Conservation (phyloP, 2,329 filamentous ascomycete species). For the Trichoderma citrinoviride region DNA sequence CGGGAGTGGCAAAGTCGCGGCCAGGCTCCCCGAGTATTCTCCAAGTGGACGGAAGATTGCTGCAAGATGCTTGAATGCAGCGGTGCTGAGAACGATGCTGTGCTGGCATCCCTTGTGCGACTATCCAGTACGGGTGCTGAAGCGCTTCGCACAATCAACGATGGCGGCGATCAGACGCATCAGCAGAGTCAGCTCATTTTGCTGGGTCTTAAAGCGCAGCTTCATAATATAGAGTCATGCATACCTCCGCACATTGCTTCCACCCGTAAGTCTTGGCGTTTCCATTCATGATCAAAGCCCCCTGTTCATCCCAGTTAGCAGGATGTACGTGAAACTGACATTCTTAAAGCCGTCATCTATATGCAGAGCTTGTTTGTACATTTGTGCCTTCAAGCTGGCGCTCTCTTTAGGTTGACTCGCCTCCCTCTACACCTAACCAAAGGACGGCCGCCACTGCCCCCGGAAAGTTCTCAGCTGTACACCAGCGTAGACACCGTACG, state of each 20-base stretch:
- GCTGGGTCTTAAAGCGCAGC: constrained; percentile 48
- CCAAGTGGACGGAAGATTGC: constrained; percentile 44
- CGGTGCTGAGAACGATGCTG: constrained; percentile 39
- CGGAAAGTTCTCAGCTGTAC: constrained; percentile 26
- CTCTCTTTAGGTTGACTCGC: constrained; percentile 33
- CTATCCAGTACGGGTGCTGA: constrained; percentile 42
- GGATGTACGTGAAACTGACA: constrained; percentile 20
- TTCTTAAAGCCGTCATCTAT: constrained; percentile 28
- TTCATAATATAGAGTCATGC: constrained; percentile 40
- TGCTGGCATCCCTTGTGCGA: constrained; percentile 45
- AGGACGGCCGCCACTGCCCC: constrained; percentile 20
- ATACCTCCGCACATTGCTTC: constrained; percentile 38
- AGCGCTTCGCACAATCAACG: constrained; percentile 35
- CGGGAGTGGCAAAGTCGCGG: neutral
- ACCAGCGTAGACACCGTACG: constrained; percentile 30
- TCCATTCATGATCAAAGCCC: neutral
- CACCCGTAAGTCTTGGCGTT: constrained; percentile 21
- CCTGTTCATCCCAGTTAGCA: neutral
- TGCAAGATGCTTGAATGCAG: constrained; percentile 43
- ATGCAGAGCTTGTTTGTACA: constrained; percentile 39
- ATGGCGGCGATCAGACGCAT: constrained; percentile 32
- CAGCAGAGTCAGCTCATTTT: constrained; percentile 46
- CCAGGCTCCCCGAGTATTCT: constrained; percentile 31
- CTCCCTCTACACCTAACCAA: constrained; percentile 6
- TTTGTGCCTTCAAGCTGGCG: constrained; percentile 41